Conservation (phyloP, 768 basidiomycete genomes). For the Termitomyces sp. region DNA sequence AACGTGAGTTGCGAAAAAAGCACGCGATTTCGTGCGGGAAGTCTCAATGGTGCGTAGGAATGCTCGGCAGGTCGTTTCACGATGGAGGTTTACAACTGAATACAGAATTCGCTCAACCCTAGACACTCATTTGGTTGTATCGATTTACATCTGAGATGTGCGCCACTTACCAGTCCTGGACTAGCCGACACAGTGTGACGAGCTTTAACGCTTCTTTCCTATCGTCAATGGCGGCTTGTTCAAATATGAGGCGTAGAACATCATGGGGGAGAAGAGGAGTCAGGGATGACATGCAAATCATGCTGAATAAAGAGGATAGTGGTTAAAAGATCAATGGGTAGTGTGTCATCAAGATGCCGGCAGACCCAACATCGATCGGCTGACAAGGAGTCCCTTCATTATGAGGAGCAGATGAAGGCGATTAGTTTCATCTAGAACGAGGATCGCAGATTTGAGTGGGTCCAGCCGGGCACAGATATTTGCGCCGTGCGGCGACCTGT, state of each 20-base stretch:
- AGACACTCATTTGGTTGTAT: not conserved
- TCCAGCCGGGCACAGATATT: not conserved
- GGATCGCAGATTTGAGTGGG: slow-evolving; percentile 14
- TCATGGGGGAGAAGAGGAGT: slow-evolving; percentile 31
- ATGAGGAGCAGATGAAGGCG: not conserved
- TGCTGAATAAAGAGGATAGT: slow-evolving; percentile 1
- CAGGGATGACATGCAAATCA: slow-evolving; percentile 10
- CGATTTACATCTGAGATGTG: not conserved
- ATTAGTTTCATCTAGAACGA: not conserved
- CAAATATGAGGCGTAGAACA: slow-evolving; percentile 35
- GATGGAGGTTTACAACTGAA: slow-evolving; percentile 30
- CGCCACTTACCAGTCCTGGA: slow-evolving; percentile 31
- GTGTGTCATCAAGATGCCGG: not conserved
- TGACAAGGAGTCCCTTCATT: not conserved
- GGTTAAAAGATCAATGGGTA: slow-evolving; percentile 14
- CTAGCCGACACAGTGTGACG: slow-evolving; percentile 28
- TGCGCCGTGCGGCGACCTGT: not conserved
- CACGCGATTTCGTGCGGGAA: slow-evolving; percentile 27
- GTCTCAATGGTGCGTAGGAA: slow-evolving; percentile 39
- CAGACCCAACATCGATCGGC: not conserved
- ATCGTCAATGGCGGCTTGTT: slow-evolving; percentile 30
- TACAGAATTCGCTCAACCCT: slow-evolving; percentile 40
- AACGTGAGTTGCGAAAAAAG: slow-evolving; percentile 35
- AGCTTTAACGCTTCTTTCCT: slow-evolving; percentile 31
- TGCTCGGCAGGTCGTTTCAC: slow-evolving; percentile 29